These are phyloP conservation scores for Microbotryum lychnidis-dioicae DNA, from an alignment of 1,284 basidiomycete genomes.

Conservation along the genomic window DNA sequence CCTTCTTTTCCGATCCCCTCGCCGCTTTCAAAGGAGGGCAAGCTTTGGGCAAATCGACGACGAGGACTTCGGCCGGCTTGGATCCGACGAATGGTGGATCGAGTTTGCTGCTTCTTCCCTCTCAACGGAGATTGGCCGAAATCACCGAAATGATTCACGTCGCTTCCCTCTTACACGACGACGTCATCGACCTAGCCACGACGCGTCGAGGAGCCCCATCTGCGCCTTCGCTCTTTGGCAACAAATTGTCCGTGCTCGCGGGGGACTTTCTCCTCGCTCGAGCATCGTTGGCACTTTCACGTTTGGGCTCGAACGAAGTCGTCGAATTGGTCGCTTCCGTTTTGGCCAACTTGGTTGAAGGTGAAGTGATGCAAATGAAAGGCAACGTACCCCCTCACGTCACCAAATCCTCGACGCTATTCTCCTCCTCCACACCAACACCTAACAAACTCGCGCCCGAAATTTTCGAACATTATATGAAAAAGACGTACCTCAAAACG, in stretches of 20 bases:
- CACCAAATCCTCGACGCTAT: not conserved
- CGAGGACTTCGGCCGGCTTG: not conserved
- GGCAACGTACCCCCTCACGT: conserved; percentile 31
- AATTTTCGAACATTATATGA: conserved; percentile 79
- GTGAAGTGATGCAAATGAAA: conserved; percentile 82
- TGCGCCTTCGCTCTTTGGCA: conserved; percentile 83
- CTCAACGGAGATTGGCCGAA: conserved; percentile 84
- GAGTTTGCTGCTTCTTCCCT: conserved; percentile 53
- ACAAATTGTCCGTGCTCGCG: conserved; percentile 87
- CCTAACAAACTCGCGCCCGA: conserved; percentile 38
- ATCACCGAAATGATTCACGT: conserved; percentile 99
- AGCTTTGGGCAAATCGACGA: not conserved
- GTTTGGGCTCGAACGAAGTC: conserved; percentile 78
- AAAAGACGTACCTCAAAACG: conserved; percentile 93
- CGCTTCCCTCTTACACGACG: conserved; percentile 90
- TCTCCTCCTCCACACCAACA: not conserved
- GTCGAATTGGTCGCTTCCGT: conserved; percentile 88
- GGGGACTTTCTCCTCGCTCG: conserved; percentile 94
- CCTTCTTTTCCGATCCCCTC: conserved; percentile 42
- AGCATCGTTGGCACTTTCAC: conserved; percentile 75
- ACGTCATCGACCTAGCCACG: conserved; percentile 79
- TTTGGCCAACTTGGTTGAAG: conserved; percentile 91
- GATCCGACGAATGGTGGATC: not conserved
- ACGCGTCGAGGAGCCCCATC: conserved; percentile 73
- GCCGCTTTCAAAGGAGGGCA: conserved; percentile 6